Percentiles rank a stretch among this genome's conserved stretches.
Conservation (phyloP, 768 basidiomycete genomes). For the Sarcodon sp. region DNA sequence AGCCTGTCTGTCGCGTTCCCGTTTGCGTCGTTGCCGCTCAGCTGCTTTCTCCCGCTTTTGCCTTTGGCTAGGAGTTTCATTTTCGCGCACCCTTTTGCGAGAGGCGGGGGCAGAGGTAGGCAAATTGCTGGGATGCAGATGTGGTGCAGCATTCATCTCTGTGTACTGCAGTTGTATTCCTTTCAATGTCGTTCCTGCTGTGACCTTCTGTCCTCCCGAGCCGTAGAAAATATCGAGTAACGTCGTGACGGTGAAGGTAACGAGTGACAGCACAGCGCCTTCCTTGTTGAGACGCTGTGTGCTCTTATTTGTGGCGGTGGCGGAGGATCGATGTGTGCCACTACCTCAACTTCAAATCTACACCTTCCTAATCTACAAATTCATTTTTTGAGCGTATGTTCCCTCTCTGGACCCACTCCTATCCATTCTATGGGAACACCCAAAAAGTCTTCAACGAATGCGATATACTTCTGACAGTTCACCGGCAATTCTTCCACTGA, state of each 20-base stretch:
- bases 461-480: slow-evolving; percentile 76
- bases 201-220: no score
- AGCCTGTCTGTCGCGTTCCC: slow-evolving; percentile 50
- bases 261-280: background rate
- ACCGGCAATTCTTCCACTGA: slow-evolving; percentile 69
- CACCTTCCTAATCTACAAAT: background rate
- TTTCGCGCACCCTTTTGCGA: slow-evolving; percentile 51
- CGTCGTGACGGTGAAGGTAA: background rate
- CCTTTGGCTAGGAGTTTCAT: slow-evolving; percentile 62
- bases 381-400: slow-evolving; percentile 49
- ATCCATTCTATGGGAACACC: slow-evolving; percentile 80
- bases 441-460: slow-evolving; percentile 71
- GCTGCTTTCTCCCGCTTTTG: slow-evolving; percentile 80
- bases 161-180: slow-evolving; percentile 8
- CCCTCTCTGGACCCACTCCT: slow-evolving; percentile 80
- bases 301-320: background rate
- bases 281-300: background rate
- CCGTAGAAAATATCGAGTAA: background rate
- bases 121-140: slow-evolving; percentile 4
- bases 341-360: no score
- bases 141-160: slow-evolving; percentile 9
- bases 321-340: no score
- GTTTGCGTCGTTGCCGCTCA: slow-evolving; percentile 73
- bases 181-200: slow-evolving; percentile 1
- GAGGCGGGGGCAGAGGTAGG: slow-evolving; percentile 15